phyloP scores from a whole-genome alignment of 2,329 filamentous ascomycete species.

The Exophiala bonariae region DNA sequence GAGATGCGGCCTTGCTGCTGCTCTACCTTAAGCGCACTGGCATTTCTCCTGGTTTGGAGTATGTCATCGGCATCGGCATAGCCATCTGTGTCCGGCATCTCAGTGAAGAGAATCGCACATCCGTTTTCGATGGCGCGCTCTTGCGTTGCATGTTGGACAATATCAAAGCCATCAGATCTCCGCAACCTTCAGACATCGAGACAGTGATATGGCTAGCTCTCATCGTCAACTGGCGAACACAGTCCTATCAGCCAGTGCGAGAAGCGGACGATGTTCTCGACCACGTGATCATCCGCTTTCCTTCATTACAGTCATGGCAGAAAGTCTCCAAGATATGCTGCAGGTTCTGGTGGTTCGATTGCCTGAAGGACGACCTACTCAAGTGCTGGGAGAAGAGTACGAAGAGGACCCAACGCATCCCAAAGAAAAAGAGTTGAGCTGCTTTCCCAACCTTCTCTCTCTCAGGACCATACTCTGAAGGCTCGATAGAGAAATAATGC shows the following conservation, averaged over 20 bases:
- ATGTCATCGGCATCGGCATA: conserved; percentile 16
- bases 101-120: conserved; percentile 20
- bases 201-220: conserved; percentile 19
- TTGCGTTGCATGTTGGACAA: conserved; percentile 9
- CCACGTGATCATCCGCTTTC: conserved; percentile 17
- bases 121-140: conserved; percentile 17
- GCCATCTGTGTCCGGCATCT: conserved; percentile 17
- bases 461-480: not conserved
- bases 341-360: conserved; percentile 22
- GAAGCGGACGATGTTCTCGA: conserved; percentile 14
- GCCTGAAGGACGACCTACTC: conserved; percentile 15
- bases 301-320: conserved; percentile 15
- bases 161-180: conserved; percentile 15
- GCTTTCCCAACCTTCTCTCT: too few relatives aligned
- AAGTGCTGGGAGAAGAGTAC: conserved; percentile 5
- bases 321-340: conserved; percentile 14
- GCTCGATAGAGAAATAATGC: not conserved
- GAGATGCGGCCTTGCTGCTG: conserved; percentile 13
- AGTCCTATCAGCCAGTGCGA: conserved; percentile 8
- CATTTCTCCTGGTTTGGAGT: conserved; percentile 12
- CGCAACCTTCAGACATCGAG: conserved; percentile 14
- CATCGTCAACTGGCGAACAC: conserved; percentile 17
- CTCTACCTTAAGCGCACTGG: conserved; percentile 14
- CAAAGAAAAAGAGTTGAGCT: too few relatives aligned
- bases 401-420: too few relatives aligned